Evolutionary conservation across 108 stramenopile genomes (phyloP).

Genomic region (Schizochytrium sp.): DNA sequence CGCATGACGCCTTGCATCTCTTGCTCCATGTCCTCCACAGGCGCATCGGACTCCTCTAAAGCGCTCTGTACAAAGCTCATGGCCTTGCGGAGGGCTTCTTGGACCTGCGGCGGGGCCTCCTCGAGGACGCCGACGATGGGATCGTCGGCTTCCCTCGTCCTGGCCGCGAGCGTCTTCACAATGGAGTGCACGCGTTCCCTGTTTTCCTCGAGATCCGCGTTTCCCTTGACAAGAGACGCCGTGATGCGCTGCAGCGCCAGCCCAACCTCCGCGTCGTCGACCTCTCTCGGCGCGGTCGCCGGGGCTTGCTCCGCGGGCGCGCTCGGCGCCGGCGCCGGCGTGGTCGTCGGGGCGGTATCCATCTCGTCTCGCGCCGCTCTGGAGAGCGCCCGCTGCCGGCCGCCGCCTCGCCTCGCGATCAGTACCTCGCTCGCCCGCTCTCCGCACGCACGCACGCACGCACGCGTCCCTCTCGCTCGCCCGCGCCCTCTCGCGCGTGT

Average conservation of each 20-base stretch:
- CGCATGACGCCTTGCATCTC: neutral
- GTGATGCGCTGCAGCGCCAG: neutral
- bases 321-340: too few species aligned
- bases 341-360: too few species aligned
- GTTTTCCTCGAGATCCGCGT: neutral
- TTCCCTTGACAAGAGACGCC: neutral
- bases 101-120: neutral
- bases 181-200: neutral
- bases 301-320: too few species aligned
- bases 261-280: neutral
- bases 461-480: too few species aligned
- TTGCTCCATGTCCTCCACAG: neutral
- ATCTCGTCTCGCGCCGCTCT: too few species aligned
- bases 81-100: neutral
- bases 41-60: neutral
- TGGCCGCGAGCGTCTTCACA: neutral
- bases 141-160: neutral
- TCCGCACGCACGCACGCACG: too few species aligned
- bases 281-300: too few species aligned
- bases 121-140: neutral
- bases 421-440: too few species aligned
- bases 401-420: too few species aligned
- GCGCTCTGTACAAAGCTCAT: neutral
- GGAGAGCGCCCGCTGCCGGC: too few species aligned
- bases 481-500: too few species aligned